Conservation (phyloP, 176 grass and related monocot genomes). For the Tillandsia leiboldiana region DNA sequence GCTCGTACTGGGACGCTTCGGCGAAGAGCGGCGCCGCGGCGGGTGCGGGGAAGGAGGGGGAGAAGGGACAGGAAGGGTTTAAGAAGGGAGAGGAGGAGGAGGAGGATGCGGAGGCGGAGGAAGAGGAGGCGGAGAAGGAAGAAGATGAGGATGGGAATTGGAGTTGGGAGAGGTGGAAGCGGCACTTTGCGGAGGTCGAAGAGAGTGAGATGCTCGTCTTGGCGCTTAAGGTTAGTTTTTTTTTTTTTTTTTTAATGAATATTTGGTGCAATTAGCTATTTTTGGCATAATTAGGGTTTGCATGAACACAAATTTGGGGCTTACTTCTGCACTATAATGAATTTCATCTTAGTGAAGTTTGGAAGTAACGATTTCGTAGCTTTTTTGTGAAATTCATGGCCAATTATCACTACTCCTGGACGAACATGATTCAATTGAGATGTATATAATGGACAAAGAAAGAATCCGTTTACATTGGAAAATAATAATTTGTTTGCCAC, state of each 20-base stretch:
- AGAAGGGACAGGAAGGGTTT: neutral
- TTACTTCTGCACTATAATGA: too few species aligned
- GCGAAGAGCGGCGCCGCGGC: neutral
- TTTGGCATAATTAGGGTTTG: too few species aligned
- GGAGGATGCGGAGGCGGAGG: neutral
- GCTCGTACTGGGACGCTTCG: conserved; percentile 32
- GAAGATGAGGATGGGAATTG: conserved; percentile 37
- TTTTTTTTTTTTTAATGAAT: neutral
- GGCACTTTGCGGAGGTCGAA: conserved; percentile 54
- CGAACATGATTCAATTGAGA: too few species aligned
- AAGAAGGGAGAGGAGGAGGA: conserved; percentile 7
- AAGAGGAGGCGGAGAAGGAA: conserved; percentile 15
- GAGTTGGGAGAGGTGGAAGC: conserved; percentile 87
- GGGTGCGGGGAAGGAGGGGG: conserved; percentile 11
- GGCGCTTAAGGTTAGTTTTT: conserved; percentile 49
- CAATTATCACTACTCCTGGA: too few species aligned
- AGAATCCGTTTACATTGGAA: too few species aligned
- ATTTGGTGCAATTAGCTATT: neutral
- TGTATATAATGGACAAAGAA: too few species aligned
- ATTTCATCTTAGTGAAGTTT: too few species aligned
- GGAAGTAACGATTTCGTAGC: too few species aligned
- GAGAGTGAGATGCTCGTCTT: conserved; percentile 57
- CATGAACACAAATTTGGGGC: too few species aligned
- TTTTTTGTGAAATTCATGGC: too few species aligned
- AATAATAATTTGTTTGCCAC: too few species aligned